Evolutionary conservation across 192 early-diverging fungal genomes (phyloP), one percentile per base, ranked within the genome.

Genomic region (Coemansia sp.): DNA sequence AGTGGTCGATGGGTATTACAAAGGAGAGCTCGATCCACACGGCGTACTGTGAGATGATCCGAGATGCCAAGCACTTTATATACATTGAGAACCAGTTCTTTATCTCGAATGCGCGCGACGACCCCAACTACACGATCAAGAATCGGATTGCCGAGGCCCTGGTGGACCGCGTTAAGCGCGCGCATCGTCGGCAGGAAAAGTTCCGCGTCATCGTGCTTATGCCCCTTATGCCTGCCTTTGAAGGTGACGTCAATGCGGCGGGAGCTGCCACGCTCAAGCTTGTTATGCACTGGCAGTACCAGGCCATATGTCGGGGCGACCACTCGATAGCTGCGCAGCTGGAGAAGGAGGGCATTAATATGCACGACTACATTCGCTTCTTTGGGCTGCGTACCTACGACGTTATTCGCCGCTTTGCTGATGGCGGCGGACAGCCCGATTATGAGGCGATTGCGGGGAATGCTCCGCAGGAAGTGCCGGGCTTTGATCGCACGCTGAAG

Each of bases 71-170:
- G 72, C 91, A 94, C 65, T 95, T 90, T 82, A 78, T 95, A 35
- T 94, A 95, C 74, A 95, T 95, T 68, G 94, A 95, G 70, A 94
- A 95, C 73, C 94, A 95, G 71, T 95, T 95, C 83, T 95, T 95
- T 69, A 89, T 92, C 62, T 86, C 84, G 38, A 80, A 73, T n/a
- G 76, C 84, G 16, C 67, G 67, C 40, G 74, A 76, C 42, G 80
- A 83, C 52, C 59, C 76, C n/a, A 60, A 44, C 8, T 88, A 89
- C 57, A 85, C 87, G 19, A 75, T 94, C 75, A 91, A 95, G 74
- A 96, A 96, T 74, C 87, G 82, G 46, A 91, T 96, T 60, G 94
- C 92, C 40, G 77, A 87, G 63, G 93, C 89, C 2, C 67, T 95
- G 19, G 88, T 91, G 5, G 87, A 93, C 42, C 87, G 94, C 9